Percentiles rank a stretch among this genome's conserved stretches.
Evolutionary conservation across 2,329 filamentous ascomycete genomes (phyloP).

Genomic region (Emergomyces africanus): DNA sequence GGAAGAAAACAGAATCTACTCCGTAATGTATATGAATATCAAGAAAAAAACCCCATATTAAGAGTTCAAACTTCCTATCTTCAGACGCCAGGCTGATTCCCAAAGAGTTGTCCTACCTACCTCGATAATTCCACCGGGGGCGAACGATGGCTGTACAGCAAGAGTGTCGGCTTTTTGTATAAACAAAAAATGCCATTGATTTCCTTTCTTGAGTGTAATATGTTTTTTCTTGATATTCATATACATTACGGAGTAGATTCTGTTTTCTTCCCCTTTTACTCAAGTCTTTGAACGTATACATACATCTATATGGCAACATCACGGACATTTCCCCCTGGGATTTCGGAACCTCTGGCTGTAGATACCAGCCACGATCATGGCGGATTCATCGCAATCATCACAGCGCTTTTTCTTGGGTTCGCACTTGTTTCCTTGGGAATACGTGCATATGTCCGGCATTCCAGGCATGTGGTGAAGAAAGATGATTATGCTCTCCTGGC

Average conservation of each 20-base stretch:
- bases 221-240: not conserved
- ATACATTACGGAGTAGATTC: not conserved
- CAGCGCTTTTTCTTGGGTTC: slow-evolving; percentile 27
- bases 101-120: not conserved
- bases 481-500: slow-evolving; percentile 25
- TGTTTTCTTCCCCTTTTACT: not conserved
- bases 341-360: slow-evolving; percentile 23
- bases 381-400: slow-evolving; percentile 29
- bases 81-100: not conserved
- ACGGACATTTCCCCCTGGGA: slow-evolving; percentile 11
- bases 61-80: not conserved
- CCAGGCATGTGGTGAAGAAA: slow-evolving; percentile 18
- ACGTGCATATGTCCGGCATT: slow-evolving; percentile 26
- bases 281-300: not conserved
- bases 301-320: slow-evolving; percentile 1
- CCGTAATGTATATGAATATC: not conserved
- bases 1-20: not conserved
- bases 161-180: not conserved
- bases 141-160: not conserved
- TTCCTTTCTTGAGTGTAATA: not conserved
- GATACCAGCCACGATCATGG: slow-evolving; percentile 28
- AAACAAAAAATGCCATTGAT: not conserved
- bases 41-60: not conserved
- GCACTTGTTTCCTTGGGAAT: slow-evolving; percentile 28
- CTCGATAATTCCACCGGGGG: not conserved